phyloP scores from a whole-genome alignment of 2,329 filamentous ascomycete species.

The Pestalotiopsis sp. region DNA sequence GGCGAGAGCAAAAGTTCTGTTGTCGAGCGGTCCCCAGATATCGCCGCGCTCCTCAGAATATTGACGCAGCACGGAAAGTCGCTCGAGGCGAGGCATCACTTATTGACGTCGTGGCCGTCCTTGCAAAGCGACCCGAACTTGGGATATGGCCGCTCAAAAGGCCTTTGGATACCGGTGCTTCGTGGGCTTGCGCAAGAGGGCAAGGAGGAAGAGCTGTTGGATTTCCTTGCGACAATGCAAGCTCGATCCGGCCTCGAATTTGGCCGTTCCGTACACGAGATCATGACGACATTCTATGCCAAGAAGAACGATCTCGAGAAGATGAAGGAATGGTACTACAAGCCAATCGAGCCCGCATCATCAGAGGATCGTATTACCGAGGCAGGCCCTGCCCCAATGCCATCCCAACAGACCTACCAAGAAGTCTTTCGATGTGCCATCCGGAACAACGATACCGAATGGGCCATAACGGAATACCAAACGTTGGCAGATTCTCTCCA shows the following conservation, averaged over 20 bases:
- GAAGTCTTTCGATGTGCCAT: slow-evolving; percentile 64
- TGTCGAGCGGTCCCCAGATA: slow-evolving; percentile 23
- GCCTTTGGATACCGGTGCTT: slow-evolving; percentile 53
- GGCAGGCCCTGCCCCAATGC: slow-evolving; percentile 18
- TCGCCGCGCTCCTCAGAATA: slow-evolving; percentile 24
- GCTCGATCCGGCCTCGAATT: slow-evolving; percentile 48
- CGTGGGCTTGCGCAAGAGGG: slow-evolving; percentile 65
- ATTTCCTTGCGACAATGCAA: slow-evolving; percentile 53
- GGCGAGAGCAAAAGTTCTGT: slow-evolving; percentile 4
- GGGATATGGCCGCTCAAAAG: slow-evolving; percentile 36
- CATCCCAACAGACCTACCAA: slow-evolving; percentile 49
- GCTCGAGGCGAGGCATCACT: slow-evolving; percentile 30
- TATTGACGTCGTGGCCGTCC: slow-evolving; percentile 20
- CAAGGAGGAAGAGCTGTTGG: slow-evolving; percentile 58
- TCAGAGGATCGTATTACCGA: not conserved
- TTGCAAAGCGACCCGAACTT: slow-evolving; percentile 13
- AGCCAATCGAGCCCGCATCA: slow-evolving; percentile 45
- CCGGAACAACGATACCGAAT: slow-evolving; percentile 60
- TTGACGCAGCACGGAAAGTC: slow-evolving; percentile 32
- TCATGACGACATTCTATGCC: slow-evolving; percentile 67
- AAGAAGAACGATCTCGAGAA: slow-evolving; percentile 57
- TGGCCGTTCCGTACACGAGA: slow-evolving; percentile 47
- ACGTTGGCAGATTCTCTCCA: slow-evolving; percentile 44
- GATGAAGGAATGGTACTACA: slow-evolving; percentile 70
- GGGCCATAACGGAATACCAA: slow-evolving; percentile 64